Percentiles rank a stretch among this genome's conserved stretches.
Conservation (phyloP, 495 filamentous ascomycete genomes). For the Astrocystis sublimbata region DNA sequence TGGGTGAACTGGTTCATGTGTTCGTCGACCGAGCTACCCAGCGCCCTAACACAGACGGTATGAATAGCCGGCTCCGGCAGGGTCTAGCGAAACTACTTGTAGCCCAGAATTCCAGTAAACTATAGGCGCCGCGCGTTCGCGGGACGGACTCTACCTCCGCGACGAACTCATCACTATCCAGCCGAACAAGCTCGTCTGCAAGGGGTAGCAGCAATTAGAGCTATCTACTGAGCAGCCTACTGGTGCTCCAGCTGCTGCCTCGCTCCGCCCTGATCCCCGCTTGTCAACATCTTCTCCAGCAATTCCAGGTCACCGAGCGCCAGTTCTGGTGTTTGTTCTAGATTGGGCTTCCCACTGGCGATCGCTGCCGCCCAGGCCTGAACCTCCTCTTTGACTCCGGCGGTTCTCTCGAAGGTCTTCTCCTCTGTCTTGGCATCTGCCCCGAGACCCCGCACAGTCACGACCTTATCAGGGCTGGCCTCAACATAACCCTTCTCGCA, state of each 20-base stretch:
- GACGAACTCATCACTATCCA: background rate
- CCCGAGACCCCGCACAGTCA: slow-evolving; percentile 43
- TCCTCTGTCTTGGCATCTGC: slow-evolving; percentile 44
- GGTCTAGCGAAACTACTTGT: slow-evolving; percentile 52
- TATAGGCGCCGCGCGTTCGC: slow-evolving; percentile 16
- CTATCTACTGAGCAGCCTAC: no score
- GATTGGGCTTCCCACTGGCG: slow-evolving; percentile 47
- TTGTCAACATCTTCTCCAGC: slow-evolving; percentile 63
- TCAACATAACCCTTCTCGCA: slow-evolving; percentile 57
- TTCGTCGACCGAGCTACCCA: slow-evolving; percentile 77
- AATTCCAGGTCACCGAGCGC: slow-evolving; percentile 71
- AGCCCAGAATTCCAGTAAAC: slow-evolving; percentile 22
- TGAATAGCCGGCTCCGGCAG: slow-evolving; percentile 52
- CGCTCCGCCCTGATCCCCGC: slow-evolving; percentile 59
- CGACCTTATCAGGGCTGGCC: slow-evolving; percentile 36
- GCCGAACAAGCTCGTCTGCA: background rate
- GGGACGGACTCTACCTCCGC: background rate
- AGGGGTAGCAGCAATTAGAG: slow-evolving; percentile 19
- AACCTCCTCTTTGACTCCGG: slow-evolving; percentile 67
- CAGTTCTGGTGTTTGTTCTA: slow-evolving; percentile 62
- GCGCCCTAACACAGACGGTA: slow-evolving; percentile 62
- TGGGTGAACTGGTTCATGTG: slow-evolving; percentile 86
- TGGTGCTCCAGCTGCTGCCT: slow-evolving; percentile 38
- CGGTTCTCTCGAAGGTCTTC: slow-evolving; percentile 56
- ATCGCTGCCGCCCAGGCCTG: slow-evolving; percentile 64